phyloP scores from a whole-genome alignment of 345 rosid species.

The Cardiospermum halicacabum region DNA sequence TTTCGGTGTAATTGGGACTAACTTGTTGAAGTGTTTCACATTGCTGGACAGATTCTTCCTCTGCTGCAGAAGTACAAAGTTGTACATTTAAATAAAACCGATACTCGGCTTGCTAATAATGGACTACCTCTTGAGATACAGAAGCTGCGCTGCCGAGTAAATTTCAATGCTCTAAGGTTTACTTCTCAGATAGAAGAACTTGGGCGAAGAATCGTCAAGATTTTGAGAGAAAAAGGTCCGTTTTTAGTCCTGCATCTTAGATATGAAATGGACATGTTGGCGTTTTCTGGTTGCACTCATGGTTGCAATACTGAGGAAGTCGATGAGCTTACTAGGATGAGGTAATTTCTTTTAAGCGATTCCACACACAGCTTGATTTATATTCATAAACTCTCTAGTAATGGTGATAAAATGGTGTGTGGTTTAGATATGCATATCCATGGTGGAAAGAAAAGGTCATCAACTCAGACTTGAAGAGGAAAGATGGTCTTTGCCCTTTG shows the following conservation, averaged over 20 bases:
- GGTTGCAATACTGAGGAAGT: constrained; percentile 77
- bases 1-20: constrained; percentile 10
- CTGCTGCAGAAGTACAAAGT: constrained; percentile 76
- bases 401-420: constrained; percentile 7
- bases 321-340: constrained; percentile 79
- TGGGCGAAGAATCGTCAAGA: constrained; percentile 61
- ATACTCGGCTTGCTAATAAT: constrained; percentile 88
- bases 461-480: constrained; percentile 76
- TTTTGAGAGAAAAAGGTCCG: constrained; percentile 80
- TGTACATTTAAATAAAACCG: constrained; percentile 80
- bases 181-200: constrained; percentile 78
- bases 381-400: constrained; percentile 10
- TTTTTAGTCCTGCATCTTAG: constrained; percentile 90
- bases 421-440: constrained; percentile 69
- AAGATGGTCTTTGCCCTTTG: constrained; percentile 87
- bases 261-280: constrained; percentile 98
- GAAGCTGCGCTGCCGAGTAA: constrained; percentile 86
- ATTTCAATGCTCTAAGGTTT: constrained; percentile 74
- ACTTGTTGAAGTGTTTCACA: constrained; percentile 8
- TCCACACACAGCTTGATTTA: background rate
- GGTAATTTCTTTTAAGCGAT: constrained; percentile 36
- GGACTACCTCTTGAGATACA: constrained; percentile 75
- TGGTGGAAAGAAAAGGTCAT: constrained; percentile 90
- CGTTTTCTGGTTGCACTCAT: constrained; percentile 93
- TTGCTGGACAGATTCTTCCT: constrained; percentile 77